Evolutionary conservation across 495 filamentous ascomycete species (phyloP).

Genomic region (Neurospora sp.): DNA sequence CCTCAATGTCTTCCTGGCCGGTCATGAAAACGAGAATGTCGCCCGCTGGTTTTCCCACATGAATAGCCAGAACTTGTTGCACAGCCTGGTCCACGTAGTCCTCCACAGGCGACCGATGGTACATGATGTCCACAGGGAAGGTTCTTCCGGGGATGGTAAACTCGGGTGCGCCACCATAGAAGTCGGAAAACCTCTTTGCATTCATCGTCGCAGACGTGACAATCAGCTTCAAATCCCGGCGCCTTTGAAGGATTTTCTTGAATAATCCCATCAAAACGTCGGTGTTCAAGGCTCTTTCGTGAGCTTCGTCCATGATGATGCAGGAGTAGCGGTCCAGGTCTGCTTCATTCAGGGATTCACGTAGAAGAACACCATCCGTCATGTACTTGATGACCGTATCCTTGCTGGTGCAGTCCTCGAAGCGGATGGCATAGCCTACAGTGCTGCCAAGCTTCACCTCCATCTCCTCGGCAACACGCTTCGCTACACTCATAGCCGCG

Average conservation of each 20-base stretch:
- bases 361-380: constrained; percentile 93
- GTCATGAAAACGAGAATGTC: constrained; percentile 99
- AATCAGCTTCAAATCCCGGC: constrained; percentile 90
- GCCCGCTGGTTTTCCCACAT: constrained; percentile 81
- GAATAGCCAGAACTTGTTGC: constrained; percentile 93
- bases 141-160: constrained; percentile 95
- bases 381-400: constrained; percentile 98
- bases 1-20: constrained; percentile 96
- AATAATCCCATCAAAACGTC: constrained; percentile 96
- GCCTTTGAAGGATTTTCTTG: constrained; percentile 86
- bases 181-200: constrained; percentile 86
- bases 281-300: constrained; percentile 93
- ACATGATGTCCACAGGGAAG: constrained; percentile 96
- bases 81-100: constrained; percentile 97
- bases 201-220: constrained; percentile 99
- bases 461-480: constrained; percentile 98
- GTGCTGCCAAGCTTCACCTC: constrained; percentile 81
- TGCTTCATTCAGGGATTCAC: constrained; percentile 82
- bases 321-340: constrained; percentile 96
- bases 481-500: constrained; percentile 97
- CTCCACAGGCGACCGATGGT: constrained; percentile 87
- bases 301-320: constrained; percentile 99
- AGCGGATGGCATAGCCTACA: constrained; percentile 97
- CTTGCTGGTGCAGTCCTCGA: constrained; percentile 94
- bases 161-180: constrained; percentile 95